These are phyloP conservation scores for Orychophragmus violaceus DNA, from an alignment of 345 rosid genomes.

Conservation along the genomic window DNA sequence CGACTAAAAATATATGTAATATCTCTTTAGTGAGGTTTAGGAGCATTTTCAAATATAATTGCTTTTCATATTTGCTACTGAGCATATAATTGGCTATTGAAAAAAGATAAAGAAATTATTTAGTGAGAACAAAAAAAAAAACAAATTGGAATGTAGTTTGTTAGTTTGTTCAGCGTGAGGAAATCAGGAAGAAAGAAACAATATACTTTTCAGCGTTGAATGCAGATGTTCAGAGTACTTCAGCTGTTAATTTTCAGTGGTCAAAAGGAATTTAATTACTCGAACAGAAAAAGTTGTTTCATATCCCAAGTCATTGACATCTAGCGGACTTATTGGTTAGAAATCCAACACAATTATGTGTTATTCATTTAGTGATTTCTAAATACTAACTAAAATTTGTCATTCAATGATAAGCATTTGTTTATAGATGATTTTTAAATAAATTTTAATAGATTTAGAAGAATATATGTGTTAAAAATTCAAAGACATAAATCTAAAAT, in stretches of 20 bases:
- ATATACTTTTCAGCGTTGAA: slow-evolving; percentile 26
- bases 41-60: neutral
- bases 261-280: slow-evolving; percentile 26
- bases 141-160: neutral
- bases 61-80: neutral
- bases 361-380: no score
- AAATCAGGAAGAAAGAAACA: slow-evolving; percentile 8
- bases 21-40: neutral
- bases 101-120: neutral
- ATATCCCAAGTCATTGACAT: slow-evolving; percentile 32
- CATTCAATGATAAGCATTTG: no score
- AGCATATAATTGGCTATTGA: neutral
- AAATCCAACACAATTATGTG: no score
- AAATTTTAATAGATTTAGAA: no score
- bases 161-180: neutral
- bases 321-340: no score
- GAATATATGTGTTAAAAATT: no score
- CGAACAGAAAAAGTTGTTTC: slow-evolving; percentile 25
- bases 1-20: neutral
- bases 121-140: neutral
- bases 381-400: no score
- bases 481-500: no score
- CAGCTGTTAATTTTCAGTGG: slow-evolving; percentile 26
- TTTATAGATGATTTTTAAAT: no score
- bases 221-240: slow-evolving; percentile 32